Conservation (phyloP, 495 filamentous ascomycete species). For the Copromyces sp. region DNA sequence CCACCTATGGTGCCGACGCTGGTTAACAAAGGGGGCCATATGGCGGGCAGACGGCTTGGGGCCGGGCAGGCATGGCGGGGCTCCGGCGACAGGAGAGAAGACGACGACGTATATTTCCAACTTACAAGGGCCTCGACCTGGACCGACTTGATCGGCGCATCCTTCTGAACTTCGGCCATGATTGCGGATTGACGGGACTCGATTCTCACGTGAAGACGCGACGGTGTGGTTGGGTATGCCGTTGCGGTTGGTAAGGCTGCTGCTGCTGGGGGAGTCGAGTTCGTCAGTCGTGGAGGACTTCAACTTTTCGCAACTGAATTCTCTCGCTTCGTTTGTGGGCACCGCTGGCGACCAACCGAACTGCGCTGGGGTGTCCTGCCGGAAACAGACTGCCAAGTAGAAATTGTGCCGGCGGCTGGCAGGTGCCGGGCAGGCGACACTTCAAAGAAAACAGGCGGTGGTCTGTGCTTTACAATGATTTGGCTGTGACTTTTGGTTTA, state of each 20-base stretch:
- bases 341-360: neutral
- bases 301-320: constrained; percentile 12
- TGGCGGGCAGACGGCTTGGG: constrained; percentile 6
- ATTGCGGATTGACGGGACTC: constrained; percentile 6
- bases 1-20: constrained; percentile 49
- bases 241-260: neutral
- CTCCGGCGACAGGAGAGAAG: neutral
- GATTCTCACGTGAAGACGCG: constrained; percentile 1
- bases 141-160: constrained; percentile 61
- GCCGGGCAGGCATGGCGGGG: constrained; percentile 13
- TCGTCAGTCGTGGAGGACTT: constrained; percentile 5
- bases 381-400: neutral
- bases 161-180: constrained; percentile 42
- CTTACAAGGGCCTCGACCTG: constrained; percentile 76
- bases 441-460: neutral
- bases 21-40: constrained; percentile 6
- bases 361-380: neutral
- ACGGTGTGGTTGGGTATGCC: constrained; percentile 4
- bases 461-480: neutral
- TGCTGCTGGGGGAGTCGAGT: constrained; percentile 1
- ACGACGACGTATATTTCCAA: neutral
- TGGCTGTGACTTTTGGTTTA: neutral
- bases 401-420: neutral
- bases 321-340: constrained; percentile 30
- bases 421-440: neutral